Evolutionary conservation across 148 eudicot genomes (phyloP).

Genomic region (Spergularia bocconei): DNA sequence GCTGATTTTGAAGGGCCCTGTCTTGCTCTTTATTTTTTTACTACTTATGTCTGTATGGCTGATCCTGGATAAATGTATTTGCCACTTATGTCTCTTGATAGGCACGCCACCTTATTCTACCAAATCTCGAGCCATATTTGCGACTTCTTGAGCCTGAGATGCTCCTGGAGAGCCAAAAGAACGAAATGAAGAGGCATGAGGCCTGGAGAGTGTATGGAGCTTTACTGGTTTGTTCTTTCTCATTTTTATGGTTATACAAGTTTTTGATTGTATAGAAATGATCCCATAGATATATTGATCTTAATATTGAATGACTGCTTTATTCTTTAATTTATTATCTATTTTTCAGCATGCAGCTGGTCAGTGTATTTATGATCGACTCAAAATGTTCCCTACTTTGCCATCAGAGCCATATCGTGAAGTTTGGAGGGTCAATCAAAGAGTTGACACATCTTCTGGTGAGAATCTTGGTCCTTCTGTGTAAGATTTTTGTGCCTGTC

Average conservation of each 20-base stretch:
- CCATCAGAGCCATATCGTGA: constrained; percentile 38
- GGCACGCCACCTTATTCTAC: constrained; percentile 68
- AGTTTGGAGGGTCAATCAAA: constrained; percentile 41
- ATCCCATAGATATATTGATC: not conserved
- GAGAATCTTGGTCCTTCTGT: constrained; percentile 13
- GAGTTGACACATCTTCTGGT: constrained; percentile 42
- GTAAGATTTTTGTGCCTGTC: not conserved
- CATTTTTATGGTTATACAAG: not conserved
- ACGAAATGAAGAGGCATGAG: constrained; percentile 70
- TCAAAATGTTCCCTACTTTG: constrained; percentile 58
- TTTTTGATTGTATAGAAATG: not conserved
- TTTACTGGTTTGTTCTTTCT: constrained; percentile 50
- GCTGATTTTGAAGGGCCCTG: no score
- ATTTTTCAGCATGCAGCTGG: constrained; percentile 69
- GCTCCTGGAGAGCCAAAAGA: constrained; percentile 60
- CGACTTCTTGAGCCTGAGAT: constrained; percentile 73
- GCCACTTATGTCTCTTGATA: constrained; percentile 16
- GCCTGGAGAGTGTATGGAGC: constrained; percentile 85
- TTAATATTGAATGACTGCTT: not conserved
- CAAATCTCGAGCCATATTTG: constrained; percentile 65
- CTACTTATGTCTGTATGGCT: not conserved
- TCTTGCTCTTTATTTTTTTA: not conserved
- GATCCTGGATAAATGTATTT: not conserved
- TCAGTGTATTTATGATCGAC: constrained; percentile 52
- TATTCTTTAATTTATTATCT: not conserved